These are phyloP conservation scores for Lipomyces starkeyi DNA, from an alignment of 805 yeast species.

Conservation along the genomic window DNA sequence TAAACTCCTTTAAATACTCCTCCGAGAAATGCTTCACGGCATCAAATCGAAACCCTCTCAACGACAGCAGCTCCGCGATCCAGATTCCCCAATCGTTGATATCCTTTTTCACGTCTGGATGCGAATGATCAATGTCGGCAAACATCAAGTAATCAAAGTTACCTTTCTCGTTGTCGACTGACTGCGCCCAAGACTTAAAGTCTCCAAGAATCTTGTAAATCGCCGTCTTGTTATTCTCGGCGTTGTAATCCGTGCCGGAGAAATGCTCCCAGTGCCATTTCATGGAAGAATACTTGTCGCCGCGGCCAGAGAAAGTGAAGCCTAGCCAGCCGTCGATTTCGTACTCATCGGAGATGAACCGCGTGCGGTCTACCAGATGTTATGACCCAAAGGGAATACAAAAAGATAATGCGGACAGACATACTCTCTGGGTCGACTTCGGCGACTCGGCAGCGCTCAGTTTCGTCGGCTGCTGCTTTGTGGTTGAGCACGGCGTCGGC, in stretches of 20 bases:
- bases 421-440: slow-evolving; percentile 32
- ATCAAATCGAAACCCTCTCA: slow-evolving; percentile 37
- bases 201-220: slow-evolving; percentile 35
- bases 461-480: slow-evolving; percentile 36
- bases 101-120: slow-evolving; percentile 34
- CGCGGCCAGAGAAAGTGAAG: slow-evolving; percentile 36
- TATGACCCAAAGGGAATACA: not conserved
- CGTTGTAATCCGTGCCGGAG: slow-evolving; percentile 37
- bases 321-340: slow-evolving; percentile 38
- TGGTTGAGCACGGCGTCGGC: slow-evolving; percentile 35
- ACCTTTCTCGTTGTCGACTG: slow-evolving; percentile 39
- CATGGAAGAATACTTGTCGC: slow-evolving; percentile 31
- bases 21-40: slow-evolving; percentile 37
- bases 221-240: slow-evolving; percentile 30
- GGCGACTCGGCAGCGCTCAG: slow-evolving; percentile 28
- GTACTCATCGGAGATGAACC: slow-evolving; percentile 23
- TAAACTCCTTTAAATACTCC: slow-evolving; percentile 30
- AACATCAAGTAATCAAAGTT: slow-evolving; percentile 37
- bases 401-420: not conserved
- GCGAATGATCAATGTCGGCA: slow-evolving; percentile 37
- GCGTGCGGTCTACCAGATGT: slow-evolving; percentile 28
- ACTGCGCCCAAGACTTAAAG: slow-evolving; percentile 30
- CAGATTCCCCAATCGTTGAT: slow-evolving; percentile 36
- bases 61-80: slow-evolving; percentile 28
- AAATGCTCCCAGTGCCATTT: slow-evolving; percentile 38